A percentile compares a stretch with the other conserved stretches of the same genome.
Conservation (phyloP, 306 rosid species). For the Medicago arabica region DNA sequence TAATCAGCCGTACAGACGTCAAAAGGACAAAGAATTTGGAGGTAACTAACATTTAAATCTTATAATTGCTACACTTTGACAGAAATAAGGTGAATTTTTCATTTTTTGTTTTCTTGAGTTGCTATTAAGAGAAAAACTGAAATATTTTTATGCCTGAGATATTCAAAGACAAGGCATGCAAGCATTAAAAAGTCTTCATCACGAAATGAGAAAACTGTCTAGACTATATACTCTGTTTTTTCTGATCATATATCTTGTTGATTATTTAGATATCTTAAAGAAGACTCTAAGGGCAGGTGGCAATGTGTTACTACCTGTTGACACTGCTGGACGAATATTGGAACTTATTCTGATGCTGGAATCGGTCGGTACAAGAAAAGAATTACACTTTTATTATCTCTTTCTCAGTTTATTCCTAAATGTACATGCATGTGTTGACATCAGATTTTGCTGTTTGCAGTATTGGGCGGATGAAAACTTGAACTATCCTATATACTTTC, state of each 20-base stretch:
- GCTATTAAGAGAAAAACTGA: not conserved
- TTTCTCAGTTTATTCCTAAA: not conserved
- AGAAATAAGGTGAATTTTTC: conserved; percentile 22
- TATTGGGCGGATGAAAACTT: conserved; percentile 88
- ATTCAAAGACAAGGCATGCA: not conserved
- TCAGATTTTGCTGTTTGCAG: conserved; percentile 63
- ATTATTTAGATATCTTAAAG: conserved; percentile 71
- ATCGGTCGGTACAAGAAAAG: conserved; percentile 63
- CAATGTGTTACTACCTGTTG: conserved; percentile 87
- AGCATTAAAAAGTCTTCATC: conserved; percentile 4
- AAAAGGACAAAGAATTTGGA: conserved; percentile 92
- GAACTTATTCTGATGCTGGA: conserved; percentile 88
- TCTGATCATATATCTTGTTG: conserved; percentile 36
- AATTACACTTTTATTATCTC: conserved; percentile 27
- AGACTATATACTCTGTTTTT: conserved; percentile 36
- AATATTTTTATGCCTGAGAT: too few relatives aligned
- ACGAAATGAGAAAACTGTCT: conserved; percentile 31
- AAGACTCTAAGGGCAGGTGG: conserved; percentile 88
- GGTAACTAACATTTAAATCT: conserved; percentile 57
- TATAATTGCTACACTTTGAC: conserved; percentile 8
- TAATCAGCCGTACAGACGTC: conserved; percentile 94
- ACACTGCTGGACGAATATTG: conserved; percentile 88
- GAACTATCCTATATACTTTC: conserved; percentile 78
- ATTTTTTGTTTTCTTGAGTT: conserved; percentile 26
- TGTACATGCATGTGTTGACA: conserved; percentile 28